Evolutionary conservation across 495 filamentous ascomycete species (phyloP), one percentile per base, ranked within the genome.

Genomic region (Xylaria flabelliformis): DNA sequence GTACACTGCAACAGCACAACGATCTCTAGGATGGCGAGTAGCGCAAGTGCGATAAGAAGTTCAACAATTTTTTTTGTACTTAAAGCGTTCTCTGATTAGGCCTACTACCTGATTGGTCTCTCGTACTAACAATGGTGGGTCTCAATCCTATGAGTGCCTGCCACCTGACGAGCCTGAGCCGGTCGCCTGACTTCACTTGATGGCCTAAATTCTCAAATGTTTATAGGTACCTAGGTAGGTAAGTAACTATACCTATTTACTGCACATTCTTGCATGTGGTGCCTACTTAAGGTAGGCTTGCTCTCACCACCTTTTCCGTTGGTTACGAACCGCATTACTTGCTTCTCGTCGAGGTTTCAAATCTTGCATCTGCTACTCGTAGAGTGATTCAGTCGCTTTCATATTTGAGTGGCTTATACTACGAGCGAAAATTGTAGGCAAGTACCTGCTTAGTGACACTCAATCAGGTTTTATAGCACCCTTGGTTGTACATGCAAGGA

Each of bases 61-160:
- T 19, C 41, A 61, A 63, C 44, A 42, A 42, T 62, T 70, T 70
- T 70, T 62, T 70, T 62, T 62, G 34, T n/a, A 36, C 55, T 6
- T 36, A 59, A 26, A 56, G 48, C 13, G 24, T 15, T 2, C 24
- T 29, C 24, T 29, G 13, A 7, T 24, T 53, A 26, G 29, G 26
- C 15, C 17, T 36, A 21, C 2, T 32, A 15, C 17, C 53, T 32
- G 53, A 56, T 56, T 59, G 29, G 55, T 5, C 17, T 4, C 17
- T n/a, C 13, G 3, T n/a, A 1, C 17, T n/a, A 12, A 1, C 19
- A 21, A 13, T 58, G 29, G 55, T 59, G 32, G 55, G 13, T 10
- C 8, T 10, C 0, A 3, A 19, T 9, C 5, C 55, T 32, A 34
- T 15, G 19, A 32, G 6, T 36, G 55, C 3, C 55, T 15, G 55